Base-by-base conservation (phyloP, 257 asterid species). In the Ballota nigra region DNA sequence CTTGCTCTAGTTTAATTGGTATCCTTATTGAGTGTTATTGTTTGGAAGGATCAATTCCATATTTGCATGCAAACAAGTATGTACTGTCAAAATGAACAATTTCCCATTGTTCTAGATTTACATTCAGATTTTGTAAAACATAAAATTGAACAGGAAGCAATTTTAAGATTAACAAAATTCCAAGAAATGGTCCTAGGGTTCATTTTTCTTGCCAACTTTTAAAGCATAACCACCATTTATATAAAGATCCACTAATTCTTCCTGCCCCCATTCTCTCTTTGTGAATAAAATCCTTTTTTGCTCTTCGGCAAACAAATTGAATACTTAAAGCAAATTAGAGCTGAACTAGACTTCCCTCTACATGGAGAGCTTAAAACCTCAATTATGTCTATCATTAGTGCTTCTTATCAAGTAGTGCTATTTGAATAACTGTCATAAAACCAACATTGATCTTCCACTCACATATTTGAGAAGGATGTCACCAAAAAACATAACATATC, bases 391-490 rank as follows among this genome's bases (percentile, higher is more conserved):
- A 53, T n/a, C 60, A n/a, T 67, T 56, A 31, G n/a, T 69, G 33
- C 18, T 68, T 63, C 34, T 72, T 67, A 60, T 40, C 72, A 40
- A 40, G 41, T 72, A 41, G 56, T 52, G 60, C 24, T 16, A 34
- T 52, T 52, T 31, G 59, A 26, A 53, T 26, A 40, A 20, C 66
- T 41, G 22, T 16, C 45, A 63, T 41, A 19, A 6, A 55, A 36
- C 22, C 15, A 19, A 61, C 28, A 72, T 0, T 31, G 57, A 34
- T 22, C 24, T 24, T 71, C 64, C 70, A 66, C 34, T 45, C 45
- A 57, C 43, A 45, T 57, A 38, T 66, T 4, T 47, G 36, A 26
- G 57, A 70, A 40, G 20, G 43, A 11, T 13, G 20, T 16, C 26
- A 71, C 63, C 7, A 26, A 33, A 33, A 52, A 38, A 70, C 23